Evolutionary conservation across 2,329 filamentous ascomycete genomes (phyloP).

Genomic region (Sporothrix variecibatus): DNA sequence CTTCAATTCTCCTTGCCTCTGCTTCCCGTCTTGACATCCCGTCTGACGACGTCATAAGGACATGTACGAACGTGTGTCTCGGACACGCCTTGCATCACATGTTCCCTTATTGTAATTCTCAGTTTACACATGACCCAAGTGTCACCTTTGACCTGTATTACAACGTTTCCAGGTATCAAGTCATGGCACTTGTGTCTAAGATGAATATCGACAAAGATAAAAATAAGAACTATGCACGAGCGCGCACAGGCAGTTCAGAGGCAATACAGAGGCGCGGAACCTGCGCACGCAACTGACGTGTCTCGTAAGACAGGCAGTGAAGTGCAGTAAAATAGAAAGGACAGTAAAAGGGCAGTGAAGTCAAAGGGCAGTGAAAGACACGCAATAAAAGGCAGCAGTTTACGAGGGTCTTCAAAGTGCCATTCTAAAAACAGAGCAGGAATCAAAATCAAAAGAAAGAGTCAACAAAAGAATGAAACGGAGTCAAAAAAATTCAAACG

Average conservation of each 20-base stretch:
- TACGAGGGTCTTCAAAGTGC: background rate
- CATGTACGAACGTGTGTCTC: background rate
- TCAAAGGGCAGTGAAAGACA: background rate
- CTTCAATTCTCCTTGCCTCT: background rate
- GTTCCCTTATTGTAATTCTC: background rate
- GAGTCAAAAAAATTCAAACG: background rate
- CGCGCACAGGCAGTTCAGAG: background rate
- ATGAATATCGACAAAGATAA: background rate
- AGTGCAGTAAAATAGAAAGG: background rate
- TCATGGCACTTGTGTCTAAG: background rate
- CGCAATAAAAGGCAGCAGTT: background rate
- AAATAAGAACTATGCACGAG: background rate
- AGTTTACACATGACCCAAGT: background rate
- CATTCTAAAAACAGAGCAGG: background rate
- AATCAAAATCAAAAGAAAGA: background rate
- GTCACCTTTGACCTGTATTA: background rate
- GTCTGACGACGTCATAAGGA: background rate
- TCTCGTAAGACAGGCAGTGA: background rate
- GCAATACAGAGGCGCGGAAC: background rate
- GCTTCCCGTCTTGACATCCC: background rate
- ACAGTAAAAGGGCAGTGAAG: background rate
- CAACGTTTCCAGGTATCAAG: background rate
- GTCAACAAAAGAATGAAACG: background rate
- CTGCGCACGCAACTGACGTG: conserved; percentile 8
- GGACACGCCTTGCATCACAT: background rate